Percentiles rank a stretch among this genome's conserved stretches.
These are phyloP conservation scores for Ustilago esculenta DNA, from an alignment of 1,284 basidiomycete genomes.

Conservation along the genomic window DNA sequence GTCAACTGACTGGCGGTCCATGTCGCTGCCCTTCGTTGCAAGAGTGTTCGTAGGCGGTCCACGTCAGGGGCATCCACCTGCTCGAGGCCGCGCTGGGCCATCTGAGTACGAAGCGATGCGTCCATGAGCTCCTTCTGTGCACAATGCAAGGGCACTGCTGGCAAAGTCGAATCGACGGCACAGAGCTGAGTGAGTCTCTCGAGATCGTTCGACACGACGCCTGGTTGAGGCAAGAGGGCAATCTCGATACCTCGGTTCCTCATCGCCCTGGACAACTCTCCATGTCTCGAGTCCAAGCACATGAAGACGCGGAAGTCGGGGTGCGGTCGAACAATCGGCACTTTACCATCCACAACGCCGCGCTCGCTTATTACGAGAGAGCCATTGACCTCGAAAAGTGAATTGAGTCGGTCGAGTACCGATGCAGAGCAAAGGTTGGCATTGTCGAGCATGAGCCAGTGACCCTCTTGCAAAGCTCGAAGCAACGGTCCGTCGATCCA, in stretches of 20 bases:
- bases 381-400: conserved; percentile 89
- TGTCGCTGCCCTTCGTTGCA: conserved; percentile 8
- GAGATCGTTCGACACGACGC: conserved; percentile 11
- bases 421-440: conserved; percentile 96
- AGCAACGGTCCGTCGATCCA: conserved; percentile 98
- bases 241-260: conserved; percentile 95
- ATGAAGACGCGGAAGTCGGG: conserved; percentile 91
- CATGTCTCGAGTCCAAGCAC: conserved; percentile 87
- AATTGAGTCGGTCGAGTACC: conserved; percentile 95
- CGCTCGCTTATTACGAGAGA: conserved; percentile 85
- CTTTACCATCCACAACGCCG: conserved; percentile 80
- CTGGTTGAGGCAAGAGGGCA: conserved; percentile 52
- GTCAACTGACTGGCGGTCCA: conserved; percentile 27
- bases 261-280: conserved; percentile 97
- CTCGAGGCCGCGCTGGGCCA: conserved; percentile 21
- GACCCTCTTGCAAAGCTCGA: conserved; percentile 82
- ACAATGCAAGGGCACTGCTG: neutral
- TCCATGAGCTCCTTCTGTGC: conserved; percentile 34
- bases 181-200: conserved; percentile 30
- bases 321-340: conserved; percentile 83
- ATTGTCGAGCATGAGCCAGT: conserved; percentile 90
- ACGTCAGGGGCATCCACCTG: neutral
- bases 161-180: neutral
- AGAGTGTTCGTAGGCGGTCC: neutral
- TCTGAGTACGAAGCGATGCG: conserved; percentile 16